Evolutionary conservation across 2,329 filamentous ascomycete genomes (phyloP), one percentile per base, ranked within the genome.

Genomic region (Pseudogymnoascus sp.): DNA sequence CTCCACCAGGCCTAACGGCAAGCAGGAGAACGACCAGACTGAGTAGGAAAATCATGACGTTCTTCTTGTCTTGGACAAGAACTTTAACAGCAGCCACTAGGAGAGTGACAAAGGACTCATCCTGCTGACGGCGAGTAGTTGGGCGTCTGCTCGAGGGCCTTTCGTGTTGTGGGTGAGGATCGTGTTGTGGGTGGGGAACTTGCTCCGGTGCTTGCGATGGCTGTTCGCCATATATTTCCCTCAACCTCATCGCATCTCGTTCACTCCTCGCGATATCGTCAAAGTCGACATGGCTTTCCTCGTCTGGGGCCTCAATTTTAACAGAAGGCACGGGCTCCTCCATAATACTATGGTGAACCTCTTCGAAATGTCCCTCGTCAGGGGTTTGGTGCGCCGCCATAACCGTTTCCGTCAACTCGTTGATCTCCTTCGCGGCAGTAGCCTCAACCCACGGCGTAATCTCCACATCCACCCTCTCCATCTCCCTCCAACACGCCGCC

Each of bases 401-500:
- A 11, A 19, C 53, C 33, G 60, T 60, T 44, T 50, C 50, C 9
- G 31, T 60, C 44, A 21, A 53, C 35, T 26, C 46, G 17, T 29
- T 44, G 56, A 60, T 60, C 67, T 86, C 84, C 17, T 82, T 80
- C 62, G 86, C 81, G 11, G 88, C 72, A 1, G 79, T 75, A 0
- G 83, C 74, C 17, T 86, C 83, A 10, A 92, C 82, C 71, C 88
- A 83, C 3, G 95, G 89, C 70, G 90, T 85, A 61, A 99, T 85
- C 75, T 97, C 93, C 1, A 96, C 90, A 72, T 99, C 95, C 0
- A 97, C 91, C n/a, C 93, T 85, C 77, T 99, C 95, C 95, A 99
- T 99, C 75, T 97, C 93, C 69, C 86, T 89, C 93, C 93, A 99
- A 64, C 91, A 93, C 1, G 93, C 93, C 4, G 85, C 85, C 95